Base-by-base conservation (phyloP, 2,329 filamentous ascomycete species). In the Calonectria honghensis region DNA sequence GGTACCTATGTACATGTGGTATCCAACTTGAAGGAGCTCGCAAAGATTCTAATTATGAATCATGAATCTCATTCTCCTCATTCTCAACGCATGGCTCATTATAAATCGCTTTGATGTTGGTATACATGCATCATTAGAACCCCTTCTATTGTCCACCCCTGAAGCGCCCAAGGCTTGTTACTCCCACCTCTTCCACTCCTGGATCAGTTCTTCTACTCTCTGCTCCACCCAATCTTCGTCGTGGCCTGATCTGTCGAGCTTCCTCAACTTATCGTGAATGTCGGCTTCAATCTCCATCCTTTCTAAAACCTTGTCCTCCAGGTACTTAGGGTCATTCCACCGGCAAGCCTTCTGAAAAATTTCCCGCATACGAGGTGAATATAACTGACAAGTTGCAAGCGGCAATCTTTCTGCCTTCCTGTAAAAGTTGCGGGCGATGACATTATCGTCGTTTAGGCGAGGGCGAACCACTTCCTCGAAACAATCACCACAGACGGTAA, bases 401-500 rank as follows among this genome's bases (percentile, higher is more conserved):
- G 87, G 82, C 6, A 94, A 84, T 16, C 89, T 88, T 76, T 92
- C 90, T 31, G 91, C 88, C 18, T 90, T 88, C 71, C 89, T 88
- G 76, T 91, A 92, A 78, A 97, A 94, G 77, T 93, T 91, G 24
- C 89, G 86, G 13, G 94, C 92, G 31, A 96, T 87, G 0, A 90
- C 85, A 51, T 86, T 85, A 68, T 85, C 83, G 20, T 89, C 86
- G 37, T 89, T 87, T 2, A 93, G 85, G 66, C 92, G 87, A 0
- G 96, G 95, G 84, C 90, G 91, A n/a, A 98, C 91, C 0, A 95
- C 90, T 29, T 95, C 92, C 20, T 95, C 91, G 82, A 94, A 98
- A 84, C 96, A 98, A 84, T 96, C 95, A 77, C 94, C 92, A 84
- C 96, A 98, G 5, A 98, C 93, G 0, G 94, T 95, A 80, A 98